Evolutionary conservation across 1,139 yeast genomes (phyloP).

Genomic region (Kodamaea anthophila): DNA sequence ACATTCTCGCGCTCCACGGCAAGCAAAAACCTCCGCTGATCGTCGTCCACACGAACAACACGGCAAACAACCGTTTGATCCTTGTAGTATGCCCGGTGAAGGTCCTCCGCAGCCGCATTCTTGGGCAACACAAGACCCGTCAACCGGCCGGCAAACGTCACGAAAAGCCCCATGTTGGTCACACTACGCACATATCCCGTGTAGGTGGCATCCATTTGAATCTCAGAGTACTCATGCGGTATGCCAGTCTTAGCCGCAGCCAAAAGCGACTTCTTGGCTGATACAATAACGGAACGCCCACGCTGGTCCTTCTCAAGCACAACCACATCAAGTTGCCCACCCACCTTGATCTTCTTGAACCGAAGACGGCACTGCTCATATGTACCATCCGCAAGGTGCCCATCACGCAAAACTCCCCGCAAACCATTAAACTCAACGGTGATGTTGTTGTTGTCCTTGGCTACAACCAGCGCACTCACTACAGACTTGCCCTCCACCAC

Average conservation of each 20-base stretch:
- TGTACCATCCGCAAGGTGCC: constrained; percentile 73
- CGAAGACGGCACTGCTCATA: constrained; percentile 64
- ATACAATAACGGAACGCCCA: constrained; percentile 52
- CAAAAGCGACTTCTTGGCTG: constrained; percentile 64
- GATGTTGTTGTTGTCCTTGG: constrained; percentile 65
- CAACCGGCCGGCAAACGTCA: constrained; percentile 72
- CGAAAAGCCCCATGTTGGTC: constrained; percentile 74
- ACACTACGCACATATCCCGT: constrained; percentile 77
- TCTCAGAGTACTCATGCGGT: constrained; percentile 57
- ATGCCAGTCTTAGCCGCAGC: constrained; percentile 55
- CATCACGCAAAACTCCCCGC: constrained; percentile 67
- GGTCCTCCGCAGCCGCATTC: constrained; percentile 58
- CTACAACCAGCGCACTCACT: constrained; percentile 57
- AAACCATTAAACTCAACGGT: constrained; percentile 59
- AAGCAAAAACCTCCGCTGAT: constrained; percentile 64
- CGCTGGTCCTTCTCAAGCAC: constrained; percentile 64
- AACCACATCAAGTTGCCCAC: constrained; percentile 53
- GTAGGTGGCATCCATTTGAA: constrained; percentile 39
- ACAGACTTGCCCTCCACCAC: constrained; percentile 58
- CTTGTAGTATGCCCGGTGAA: constrained; percentile 51
- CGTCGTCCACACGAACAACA: constrained; percentile 58
- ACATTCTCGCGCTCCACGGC: constrained; percentile 40
- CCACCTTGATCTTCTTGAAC: constrained; percentile 53
- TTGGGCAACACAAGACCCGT: constrained; percentile 82
- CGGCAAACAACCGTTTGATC: constrained; percentile 65